Conservation (phyloP, 2,329 filamentous ascomycete genomes). For the Venturia aucupariae region DNA sequence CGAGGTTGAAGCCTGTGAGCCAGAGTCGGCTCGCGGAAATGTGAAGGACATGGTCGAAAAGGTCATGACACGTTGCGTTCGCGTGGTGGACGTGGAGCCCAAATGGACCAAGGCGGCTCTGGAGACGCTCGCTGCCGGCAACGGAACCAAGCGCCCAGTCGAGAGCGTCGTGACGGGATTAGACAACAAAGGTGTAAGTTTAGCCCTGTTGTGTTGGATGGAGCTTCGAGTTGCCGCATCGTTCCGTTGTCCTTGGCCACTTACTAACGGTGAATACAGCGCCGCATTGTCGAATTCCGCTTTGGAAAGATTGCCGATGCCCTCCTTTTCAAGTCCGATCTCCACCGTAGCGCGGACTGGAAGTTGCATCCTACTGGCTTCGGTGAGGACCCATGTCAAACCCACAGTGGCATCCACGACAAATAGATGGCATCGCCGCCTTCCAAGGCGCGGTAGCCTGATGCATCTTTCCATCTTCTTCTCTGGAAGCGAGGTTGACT, state of each 20-base stretch:
- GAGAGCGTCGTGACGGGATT: conserved; percentile 37
- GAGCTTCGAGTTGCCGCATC: neutral
- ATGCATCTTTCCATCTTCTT: neutral
- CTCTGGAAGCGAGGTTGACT: neutral
- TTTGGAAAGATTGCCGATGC: conserved; percentile 40
- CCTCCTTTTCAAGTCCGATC: conserved; percentile 33
- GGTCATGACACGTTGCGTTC: conserved; percentile 38
- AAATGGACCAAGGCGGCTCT: conserved; percentile 31
- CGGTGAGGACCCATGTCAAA: conserved; percentile 33
- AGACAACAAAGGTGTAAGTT: conserved; percentile 33
- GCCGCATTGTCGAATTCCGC: conserved; percentile 37
- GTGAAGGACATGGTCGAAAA: conserved; percentile 30
- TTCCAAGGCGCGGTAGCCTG: neutral
- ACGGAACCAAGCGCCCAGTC: conserved; percentile 30
- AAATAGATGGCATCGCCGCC: neutral
- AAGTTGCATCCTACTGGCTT: conserved; percentile 36
- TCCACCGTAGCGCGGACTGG: conserved; percentile 35
- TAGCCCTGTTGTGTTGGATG: neutral
- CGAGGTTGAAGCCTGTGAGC: conserved; percentile 21
- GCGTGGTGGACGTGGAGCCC: conserved; percentile 33
- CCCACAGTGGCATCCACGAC: neutral
- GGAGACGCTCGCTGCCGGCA: conserved; percentile 29
- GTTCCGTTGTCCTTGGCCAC: neutral
- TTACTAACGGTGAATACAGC: conserved; percentile 23
- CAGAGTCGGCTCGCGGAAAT: conserved; percentile 28